A percentile compares a stretch with the other conserved stretches of the same genome.
Evolutionary conservation across 2,329 filamentous ascomycete genomes (phyloP).

Genomic region (Cryphonectria japonica): DNA sequence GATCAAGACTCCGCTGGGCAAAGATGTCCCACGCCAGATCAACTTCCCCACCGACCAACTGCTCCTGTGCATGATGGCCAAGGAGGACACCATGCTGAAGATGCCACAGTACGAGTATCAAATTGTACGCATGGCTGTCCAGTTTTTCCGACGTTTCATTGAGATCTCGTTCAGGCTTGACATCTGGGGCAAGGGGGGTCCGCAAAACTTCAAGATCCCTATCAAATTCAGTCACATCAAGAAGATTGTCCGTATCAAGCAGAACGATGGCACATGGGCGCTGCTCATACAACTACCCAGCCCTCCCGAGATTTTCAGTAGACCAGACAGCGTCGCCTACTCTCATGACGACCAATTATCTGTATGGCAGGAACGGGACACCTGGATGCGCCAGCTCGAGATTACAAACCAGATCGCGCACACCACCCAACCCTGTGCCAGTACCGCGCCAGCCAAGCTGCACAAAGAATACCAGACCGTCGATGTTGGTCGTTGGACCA

Average conservation of each 20-base stretch:
- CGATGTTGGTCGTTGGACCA: constrained; percentile 62
- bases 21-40: constrained; percentile 1
- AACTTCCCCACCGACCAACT: constrained; percentile 4
- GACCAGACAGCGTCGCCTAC: constrained; percentile 37
- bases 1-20: constrained; percentile 14
- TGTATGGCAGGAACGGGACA: constrained; percentile 46
- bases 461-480: constrained; percentile 45
- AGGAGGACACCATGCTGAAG: constrained; percentile 23
- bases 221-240: constrained; percentile 53
- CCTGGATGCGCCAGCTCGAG: constrained; percentile 55
- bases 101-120: constrained; percentile 23
- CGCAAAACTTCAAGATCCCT: constrained; percentile 43
- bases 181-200: constrained; percentile 1
- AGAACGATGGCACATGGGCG: constrained; percentile 39
- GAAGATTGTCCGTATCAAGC: constrained; percentile 44
- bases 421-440: constrained; percentile 33
- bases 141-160: constrained; percentile 20
- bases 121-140: constrained; percentile 9
- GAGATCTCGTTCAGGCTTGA: constrained; percentile 24
- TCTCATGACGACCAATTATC: constrained; percentile 40
- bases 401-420: constrained; percentile 42
- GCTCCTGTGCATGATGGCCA: constrained; percentile 25
- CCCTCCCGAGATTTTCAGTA: constrained; percentile 54
- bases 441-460: constrained; percentile 44
- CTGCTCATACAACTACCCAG: constrained; percentile 53